Evolutionary conservation across 1,284 basidiomycete species (phyloP).

Genomic region (Amylostereum areolatum): DNA sequence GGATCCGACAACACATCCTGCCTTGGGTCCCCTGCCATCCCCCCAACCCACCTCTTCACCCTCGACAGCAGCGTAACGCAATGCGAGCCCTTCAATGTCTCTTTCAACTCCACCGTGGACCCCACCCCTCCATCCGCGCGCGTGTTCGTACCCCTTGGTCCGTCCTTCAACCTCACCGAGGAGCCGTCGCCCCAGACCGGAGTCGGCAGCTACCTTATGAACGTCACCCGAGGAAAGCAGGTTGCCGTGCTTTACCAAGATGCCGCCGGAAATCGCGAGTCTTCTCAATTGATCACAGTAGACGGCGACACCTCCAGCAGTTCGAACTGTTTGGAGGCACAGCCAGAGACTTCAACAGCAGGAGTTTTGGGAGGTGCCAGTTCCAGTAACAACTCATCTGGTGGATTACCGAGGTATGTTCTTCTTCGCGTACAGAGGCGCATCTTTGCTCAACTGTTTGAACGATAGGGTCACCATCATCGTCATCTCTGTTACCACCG

Average conservation of each 20-base stretch:
- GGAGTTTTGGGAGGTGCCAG: background rate
- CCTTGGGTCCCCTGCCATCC: constrained; percentile 21
- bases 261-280: constrained; percentile 19
- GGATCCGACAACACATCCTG: constrained; percentile 38
- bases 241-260: constrained; percentile 35
- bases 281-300: constrained; percentile 23
- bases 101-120: constrained; percentile 31
- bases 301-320: constrained; percentile 21
- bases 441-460: constrained; percentile 1
- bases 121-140: constrained; percentile 34
- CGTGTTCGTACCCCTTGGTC: constrained; percentile 36
- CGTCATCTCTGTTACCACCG: constrained; percentile 32
- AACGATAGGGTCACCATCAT: constrained; percentile 32
- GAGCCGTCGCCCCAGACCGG: constrained; percentile 25
- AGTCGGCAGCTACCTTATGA: constrained; percentile 40
- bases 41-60: constrained; percentile 17
- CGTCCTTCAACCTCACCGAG: constrained; percentile 32
- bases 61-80: constrained; percentile 31
- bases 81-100: constrained; percentile 44
- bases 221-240: constrained; percentile 28
- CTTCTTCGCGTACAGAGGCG: constrained; percentile 2
- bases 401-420: constrained; percentile 17
- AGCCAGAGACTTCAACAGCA: background rate
- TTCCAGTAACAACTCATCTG: constrained; percentile 9
- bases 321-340: constrained; percentile 19